Evolutionary conservation across 2,329 filamentous ascomycete species (phyloP).

Genomic region (Fusarium virguliforme): DNA sequence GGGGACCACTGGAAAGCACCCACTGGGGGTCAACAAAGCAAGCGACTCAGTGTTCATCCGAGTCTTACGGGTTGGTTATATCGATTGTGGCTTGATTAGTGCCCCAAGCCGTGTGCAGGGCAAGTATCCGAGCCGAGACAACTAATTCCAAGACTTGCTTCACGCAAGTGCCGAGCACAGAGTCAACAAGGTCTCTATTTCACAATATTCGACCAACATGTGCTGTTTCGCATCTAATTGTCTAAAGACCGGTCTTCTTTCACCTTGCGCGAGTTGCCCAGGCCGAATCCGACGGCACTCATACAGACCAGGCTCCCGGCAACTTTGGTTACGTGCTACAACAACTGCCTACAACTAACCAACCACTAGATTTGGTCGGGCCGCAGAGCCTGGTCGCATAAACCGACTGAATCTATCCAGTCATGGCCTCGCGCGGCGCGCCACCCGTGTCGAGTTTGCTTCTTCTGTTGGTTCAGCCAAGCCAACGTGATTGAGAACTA

Average conservation of each 20-base stretch:
- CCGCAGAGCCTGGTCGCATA: neutral
- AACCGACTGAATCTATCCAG: neutral
- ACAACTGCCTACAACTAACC: neutral
- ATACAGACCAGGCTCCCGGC: neutral
- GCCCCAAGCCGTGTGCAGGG: too few species aligned
- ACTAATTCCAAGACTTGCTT: neutral
- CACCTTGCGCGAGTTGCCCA: neutral
- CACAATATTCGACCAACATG: neutral
- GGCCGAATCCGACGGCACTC: neutral
- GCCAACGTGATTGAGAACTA: slow-evolving; percentile 1
- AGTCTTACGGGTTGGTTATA: neutral
- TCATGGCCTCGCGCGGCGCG: neutral
- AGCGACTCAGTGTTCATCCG: neutral
- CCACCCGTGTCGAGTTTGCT: slow-evolving; percentile 1
- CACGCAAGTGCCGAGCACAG: neutral
- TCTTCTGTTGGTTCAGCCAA: slow-evolving; percentile 8
- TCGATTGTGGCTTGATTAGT: neutral
- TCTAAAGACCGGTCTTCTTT: neutral
- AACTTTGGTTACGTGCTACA: neutral
- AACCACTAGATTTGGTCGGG: neutral
- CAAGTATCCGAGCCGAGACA: neutral
- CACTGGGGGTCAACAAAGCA: neutral
- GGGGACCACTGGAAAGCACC: too few species aligned
- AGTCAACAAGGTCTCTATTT: neutral
- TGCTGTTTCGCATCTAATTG: neutral